Percentiles rank a stretch among this genome's conserved stretches.
These are phyloP conservation scores for Corymbia citriodora DNA, from an alignment of 441 rosid genomes.

Conservation along the genomic window DNA sequence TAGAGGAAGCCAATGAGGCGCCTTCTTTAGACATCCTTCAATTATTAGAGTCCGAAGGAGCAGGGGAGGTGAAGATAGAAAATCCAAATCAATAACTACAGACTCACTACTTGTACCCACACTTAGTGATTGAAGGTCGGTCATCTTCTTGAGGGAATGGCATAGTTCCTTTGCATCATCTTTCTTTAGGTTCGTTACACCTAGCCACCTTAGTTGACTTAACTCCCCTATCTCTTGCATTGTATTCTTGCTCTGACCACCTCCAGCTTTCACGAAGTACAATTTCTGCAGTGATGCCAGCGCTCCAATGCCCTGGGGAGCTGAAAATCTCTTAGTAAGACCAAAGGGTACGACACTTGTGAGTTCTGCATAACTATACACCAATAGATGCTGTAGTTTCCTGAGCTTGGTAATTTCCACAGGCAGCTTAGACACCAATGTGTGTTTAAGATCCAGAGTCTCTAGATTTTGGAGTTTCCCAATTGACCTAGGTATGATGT, in stretches of 20 bases:
- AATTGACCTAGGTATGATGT: neutral
- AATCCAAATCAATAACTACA: neutral
- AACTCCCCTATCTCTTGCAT: neutral
- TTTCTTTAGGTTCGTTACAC: too few species aligned
- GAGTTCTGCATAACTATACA: neutral
- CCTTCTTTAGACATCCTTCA: neutral
- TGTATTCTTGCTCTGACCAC: neutral
- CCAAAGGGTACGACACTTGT: accelerated
- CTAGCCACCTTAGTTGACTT: neutral
- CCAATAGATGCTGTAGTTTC: neutral
- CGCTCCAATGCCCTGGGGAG: neutral
- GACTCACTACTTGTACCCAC: neutral
- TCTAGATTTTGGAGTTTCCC: neutral
- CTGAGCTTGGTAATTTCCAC: neutral
- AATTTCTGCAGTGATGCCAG: neutral
- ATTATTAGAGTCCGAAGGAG: neutral
- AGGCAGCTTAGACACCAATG: neutral
- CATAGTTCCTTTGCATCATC: too few species aligned
- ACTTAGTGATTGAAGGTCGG: too few species aligned
- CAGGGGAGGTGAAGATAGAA: neutral
- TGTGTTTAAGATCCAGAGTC: neutral
- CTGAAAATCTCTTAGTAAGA: neutral
- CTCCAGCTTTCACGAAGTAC: neutral
- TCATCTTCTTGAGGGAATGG: too few species aligned
- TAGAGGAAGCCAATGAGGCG: neutral